Percentiles rank a stretch among this genome's conserved stretches.
These are phyloP conservation scores for Globisporangium echinulatum DNA, from an alignment of 352 stramenopile species.

Conservation along the genomic window DNA sequence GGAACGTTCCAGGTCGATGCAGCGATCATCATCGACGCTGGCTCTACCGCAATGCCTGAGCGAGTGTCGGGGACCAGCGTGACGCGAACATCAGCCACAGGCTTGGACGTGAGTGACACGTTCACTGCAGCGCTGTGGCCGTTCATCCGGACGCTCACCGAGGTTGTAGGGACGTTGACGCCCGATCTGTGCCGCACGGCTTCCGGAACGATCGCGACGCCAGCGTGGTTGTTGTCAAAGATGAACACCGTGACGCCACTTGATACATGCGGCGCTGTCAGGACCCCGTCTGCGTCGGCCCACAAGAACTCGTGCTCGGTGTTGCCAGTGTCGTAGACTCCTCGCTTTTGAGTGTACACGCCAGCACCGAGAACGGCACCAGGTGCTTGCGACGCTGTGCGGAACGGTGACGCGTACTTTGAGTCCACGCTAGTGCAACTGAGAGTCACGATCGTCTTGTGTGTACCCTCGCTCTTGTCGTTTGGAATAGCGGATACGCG, in stretches of 20 bases:
- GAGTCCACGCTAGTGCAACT: constrained; percentile 27
- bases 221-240: constrained; percentile 45
- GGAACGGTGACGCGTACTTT: constrained; percentile 31
- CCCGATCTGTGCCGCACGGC: constrained; percentile 23
- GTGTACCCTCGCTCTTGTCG: constrained; percentile 27
- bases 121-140: constrained; percentile 36
- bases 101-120: constrained; percentile 33
- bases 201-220: constrained; percentile 31
- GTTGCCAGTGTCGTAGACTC: constrained; percentile 54
- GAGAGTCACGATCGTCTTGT: constrained; percentile 26
- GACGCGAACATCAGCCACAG: constrained; percentile 30
- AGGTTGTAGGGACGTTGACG: constrained; percentile 15
- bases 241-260: constrained; percentile 29
- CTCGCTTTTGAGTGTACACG: constrained; percentile 44
- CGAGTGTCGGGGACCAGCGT: constrained; percentile 17
- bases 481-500: constrained; percentile 28
- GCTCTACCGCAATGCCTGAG: constrained; percentile 23
- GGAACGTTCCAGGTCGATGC: constrained; percentile 21
- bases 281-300: constrained; percentile 31
- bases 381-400: constrained; percentile 9
- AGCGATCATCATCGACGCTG: constrained; percentile 24
- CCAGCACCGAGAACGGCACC: constrained; percentile 31
- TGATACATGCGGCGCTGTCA: constrained; percentile 30
- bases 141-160: constrained; percentile 31
- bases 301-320: constrained; percentile 40